phyloP scores from a whole-genome alignment of 306 rosid species.

The Aeschynomene evenia region DNA sequence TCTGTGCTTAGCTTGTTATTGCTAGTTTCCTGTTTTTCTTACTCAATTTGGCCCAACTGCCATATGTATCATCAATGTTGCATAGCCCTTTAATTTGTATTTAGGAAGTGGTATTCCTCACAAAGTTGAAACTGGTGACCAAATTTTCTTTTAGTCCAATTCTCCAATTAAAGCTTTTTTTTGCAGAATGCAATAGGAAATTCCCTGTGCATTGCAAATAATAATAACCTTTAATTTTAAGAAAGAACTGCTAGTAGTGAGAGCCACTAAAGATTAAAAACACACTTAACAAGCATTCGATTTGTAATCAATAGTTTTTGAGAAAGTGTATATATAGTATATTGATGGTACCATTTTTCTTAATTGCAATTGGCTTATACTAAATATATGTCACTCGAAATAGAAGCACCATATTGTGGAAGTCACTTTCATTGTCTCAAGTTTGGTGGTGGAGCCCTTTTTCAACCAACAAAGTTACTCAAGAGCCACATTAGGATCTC shows the following conservation, averaged over 20 bases:
- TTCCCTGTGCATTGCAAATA: background rate
- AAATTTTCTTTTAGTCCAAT: background rate
- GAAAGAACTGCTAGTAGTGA: background rate
- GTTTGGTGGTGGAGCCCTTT: conserved; percentile 18
- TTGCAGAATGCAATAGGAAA: background rate
- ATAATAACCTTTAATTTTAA: too few relatives aligned
- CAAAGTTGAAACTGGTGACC: too few relatives aligned
- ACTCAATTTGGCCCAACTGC: background rate
- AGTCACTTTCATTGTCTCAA: conserved; percentile 27
- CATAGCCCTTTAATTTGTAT: background rate
- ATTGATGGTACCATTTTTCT: background rate
- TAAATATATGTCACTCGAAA: conserved; percentile 21
- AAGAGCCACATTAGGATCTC: conserved; percentile 4
- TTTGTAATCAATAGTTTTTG: conserved; percentile 18
- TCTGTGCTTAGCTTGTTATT: background rate
- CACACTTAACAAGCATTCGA: background rate
- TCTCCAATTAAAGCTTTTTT: too few relatives aligned
- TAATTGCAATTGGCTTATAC: conserved; percentile 25
- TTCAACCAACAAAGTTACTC: conserved; percentile 7
- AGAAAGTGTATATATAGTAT: conserved; percentile 19
- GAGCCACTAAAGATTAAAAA: background rate
- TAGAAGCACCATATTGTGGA: conserved; percentile 20
- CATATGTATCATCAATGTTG: background rate
- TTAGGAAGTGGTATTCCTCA: too few relatives aligned
- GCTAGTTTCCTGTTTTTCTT: background rate